phyloP scores from a whole-genome alignment of 768 basidiomycete species.

The Suillus decipiens region DNA sequence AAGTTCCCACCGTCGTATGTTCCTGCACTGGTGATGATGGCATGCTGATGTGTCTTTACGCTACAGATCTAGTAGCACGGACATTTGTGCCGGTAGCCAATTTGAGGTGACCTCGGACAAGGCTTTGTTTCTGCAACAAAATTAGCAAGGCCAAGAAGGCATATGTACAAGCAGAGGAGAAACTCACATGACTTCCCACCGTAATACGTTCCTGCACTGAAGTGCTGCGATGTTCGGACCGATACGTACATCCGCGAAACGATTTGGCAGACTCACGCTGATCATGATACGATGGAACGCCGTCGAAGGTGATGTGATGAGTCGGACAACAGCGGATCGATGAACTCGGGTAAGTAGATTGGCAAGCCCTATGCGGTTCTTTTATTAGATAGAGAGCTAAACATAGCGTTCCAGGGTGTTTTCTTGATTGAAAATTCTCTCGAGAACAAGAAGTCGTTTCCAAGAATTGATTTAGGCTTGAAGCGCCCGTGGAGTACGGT shows the following conservation, averaged over 20 bases:
- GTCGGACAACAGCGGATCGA: slow-evolving; percentile 1
- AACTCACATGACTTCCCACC: slow-evolving; percentile 11
- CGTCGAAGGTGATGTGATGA: not conserved
- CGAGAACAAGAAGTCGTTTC: not conserved
- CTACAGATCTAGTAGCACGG: not conserved
- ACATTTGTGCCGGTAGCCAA: not conserved
- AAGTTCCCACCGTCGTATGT: not conserved
- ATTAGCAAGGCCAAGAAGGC: slow-evolving; percentile 6
- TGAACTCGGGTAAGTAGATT: not conserved
- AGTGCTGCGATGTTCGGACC: slow-evolving; percentile 4
- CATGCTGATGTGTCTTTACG: not conserved
- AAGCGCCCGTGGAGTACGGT: not conserved
- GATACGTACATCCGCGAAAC: not conserved
- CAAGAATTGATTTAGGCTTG: not conserved
- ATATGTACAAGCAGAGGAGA: slow-evolving; percentile 7
- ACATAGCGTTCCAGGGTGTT: not conserved
- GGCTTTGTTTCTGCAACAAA: slow-evolving; percentile 1
- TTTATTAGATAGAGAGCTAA: slow-evolving; percentile 4
- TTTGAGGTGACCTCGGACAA: slow-evolving; percentile 1
- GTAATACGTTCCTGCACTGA: slow-evolving; percentile 9
- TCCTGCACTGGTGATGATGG: not conserved
- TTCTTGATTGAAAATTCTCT: not conserved
- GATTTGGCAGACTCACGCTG: slow-evolving; percentile 2
- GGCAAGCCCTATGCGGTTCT: not conserved
- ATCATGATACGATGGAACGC: slow-evolving; percentile 4